Evolutionary conservation across 805 yeast species (phyloP).

Genomic region (Phaffomyces opuntiae): DNA sequence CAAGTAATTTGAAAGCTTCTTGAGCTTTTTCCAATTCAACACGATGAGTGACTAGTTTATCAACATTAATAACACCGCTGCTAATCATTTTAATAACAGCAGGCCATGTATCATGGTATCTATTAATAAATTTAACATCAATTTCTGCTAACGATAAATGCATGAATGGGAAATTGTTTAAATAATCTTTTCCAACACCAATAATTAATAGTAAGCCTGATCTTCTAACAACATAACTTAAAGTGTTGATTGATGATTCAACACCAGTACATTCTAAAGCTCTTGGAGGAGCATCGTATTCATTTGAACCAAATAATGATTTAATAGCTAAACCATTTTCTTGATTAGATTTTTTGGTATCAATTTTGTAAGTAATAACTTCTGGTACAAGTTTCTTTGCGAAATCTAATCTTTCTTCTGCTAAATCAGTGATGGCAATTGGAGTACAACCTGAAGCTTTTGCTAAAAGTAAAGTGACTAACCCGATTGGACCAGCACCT

Average conservation of each 20-base stretch:
- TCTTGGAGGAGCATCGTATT: constrained; percentile 33
- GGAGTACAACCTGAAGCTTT: constrained; percentile 31
- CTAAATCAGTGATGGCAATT: constrained; percentile 42
- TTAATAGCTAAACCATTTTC: constrained; percentile 36
- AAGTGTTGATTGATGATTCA: constrained; percentile 40
- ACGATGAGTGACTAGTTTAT: constrained; percentile 35
- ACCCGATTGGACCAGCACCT: constrained; percentile 14
- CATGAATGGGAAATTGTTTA: no score
- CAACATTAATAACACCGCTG: no score
- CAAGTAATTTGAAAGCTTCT: constrained; percentile 29
- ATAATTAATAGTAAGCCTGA: constrained; percentile 40
- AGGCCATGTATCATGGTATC: no score
- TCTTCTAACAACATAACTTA: constrained; percentile 39
- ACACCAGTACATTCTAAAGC: constrained; percentile 52
- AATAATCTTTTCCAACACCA: constrained; percentile 45
- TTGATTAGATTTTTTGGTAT: constrained; percentile 22
- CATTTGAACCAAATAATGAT: constrained; percentile 29
- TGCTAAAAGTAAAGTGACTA: constrained; percentile 11
- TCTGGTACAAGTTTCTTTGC: constrained; percentile 42
- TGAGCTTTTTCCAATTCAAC: constrained; percentile 40
- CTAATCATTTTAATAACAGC: no score
- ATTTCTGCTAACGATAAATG: no score
- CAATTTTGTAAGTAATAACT: constrained; percentile 37
- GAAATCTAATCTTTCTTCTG: constrained; percentile 36
- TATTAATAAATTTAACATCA: no score